Conservation (phyloP, 352 stramenopile species). For the Bremia lactucae region DNA sequence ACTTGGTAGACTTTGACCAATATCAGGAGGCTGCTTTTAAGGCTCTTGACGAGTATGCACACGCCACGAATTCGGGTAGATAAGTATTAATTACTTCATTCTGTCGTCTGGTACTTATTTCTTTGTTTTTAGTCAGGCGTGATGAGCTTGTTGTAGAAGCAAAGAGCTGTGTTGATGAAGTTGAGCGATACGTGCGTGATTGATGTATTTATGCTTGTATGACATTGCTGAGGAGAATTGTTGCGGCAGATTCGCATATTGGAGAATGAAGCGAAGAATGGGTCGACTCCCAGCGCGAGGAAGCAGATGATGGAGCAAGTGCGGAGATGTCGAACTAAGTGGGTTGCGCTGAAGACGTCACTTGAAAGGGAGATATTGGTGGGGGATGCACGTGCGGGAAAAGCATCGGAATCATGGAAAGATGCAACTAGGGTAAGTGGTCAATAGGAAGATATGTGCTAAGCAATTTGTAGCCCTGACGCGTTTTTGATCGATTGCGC, state of each 20-base stretch:
- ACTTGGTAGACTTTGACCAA: conserved; percentile 40
- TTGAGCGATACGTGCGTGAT: conserved; percentile 66
- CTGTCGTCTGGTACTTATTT: neutral
- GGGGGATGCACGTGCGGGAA: conserved; percentile 26
- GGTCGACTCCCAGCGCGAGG: conserved; percentile 16
- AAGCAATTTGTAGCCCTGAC: too few relatives aligned
- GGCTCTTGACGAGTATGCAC: conserved; percentile 37
- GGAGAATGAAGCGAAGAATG: conserved; percentile 44
- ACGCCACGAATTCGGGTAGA: conserved; percentile 18
- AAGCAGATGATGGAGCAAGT: conserved; percentile 39
- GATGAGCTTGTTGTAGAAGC: conserved; percentile 41
- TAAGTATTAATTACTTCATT: neutral
- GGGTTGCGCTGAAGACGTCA: conserved; percentile 31
- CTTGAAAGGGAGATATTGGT: conserved; percentile 53
- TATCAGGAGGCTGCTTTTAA: conserved; percentile 36
- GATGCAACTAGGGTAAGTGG: conserved; percentile 16
- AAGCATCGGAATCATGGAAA: conserved; percentile 11
- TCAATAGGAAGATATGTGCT: too few relatives aligned
- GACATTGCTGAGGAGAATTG: conserved; percentile 1
- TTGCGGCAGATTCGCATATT: conserved; percentile 41
- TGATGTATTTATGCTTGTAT: too few relatives aligned
- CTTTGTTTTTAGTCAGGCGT: conserved; percentile 10
- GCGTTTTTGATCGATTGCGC: too few relatives aligned
- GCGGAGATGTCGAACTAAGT: conserved; percentile 38
- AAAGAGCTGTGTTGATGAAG: conserved; percentile 45